Base-by-base conservation (phyloP, 495 filamentous ascomycete species). In the Neurospora sp. region DNA sequence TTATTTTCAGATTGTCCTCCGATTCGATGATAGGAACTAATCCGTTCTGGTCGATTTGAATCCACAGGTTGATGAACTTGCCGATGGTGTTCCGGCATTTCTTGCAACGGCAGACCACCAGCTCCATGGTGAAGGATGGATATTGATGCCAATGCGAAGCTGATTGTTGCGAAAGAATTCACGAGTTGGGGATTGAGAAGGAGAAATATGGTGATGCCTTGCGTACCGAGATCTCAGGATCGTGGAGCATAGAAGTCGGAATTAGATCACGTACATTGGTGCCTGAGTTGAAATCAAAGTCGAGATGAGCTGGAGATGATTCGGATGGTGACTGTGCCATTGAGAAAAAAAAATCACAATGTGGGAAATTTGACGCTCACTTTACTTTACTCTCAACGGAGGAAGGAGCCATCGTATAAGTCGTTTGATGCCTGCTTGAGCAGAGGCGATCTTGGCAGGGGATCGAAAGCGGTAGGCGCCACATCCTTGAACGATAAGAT, bases 11-110 rank as follows among this genome's bases (percentile, higher is more conserved):
- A 40, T 69, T 71, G 46, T 76, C 71, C 0, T 75, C 73, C 5
- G 73, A n/a, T 10, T 76, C 73, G 31, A 81, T 69, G 31, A 83
- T 75, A 38, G 85, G 84, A 53, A 79, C 83, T 53, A 81, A 27
- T 27, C 1, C 78, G 73, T 86, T 78, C 61, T 80, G 82, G 22
- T 82, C 83, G 69, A 87, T 80, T 39, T 81, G 77, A 6, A 73
- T 80, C 85, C 84, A 87, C 10, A 81, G 69, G 71, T 87, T 86
- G 72, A 76, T 35, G 41, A 83, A 83, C 3, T 72, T 68, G 20
- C 82, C 82, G 11, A 87, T 68, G 9, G 75, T 71, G 14, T 71
- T 46, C 22, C 75, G 73, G 76, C 86, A 86, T 41, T 81, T 74
- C 39, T 74, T 74, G 74, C 85, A 87, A 39, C 72, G 78, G 72